Evolutionary conservation across 345 rosid species (phyloP), one percentile per base, ranked within the genome.

Genomic region (Eucalyptus camaldulensis): DNA sequence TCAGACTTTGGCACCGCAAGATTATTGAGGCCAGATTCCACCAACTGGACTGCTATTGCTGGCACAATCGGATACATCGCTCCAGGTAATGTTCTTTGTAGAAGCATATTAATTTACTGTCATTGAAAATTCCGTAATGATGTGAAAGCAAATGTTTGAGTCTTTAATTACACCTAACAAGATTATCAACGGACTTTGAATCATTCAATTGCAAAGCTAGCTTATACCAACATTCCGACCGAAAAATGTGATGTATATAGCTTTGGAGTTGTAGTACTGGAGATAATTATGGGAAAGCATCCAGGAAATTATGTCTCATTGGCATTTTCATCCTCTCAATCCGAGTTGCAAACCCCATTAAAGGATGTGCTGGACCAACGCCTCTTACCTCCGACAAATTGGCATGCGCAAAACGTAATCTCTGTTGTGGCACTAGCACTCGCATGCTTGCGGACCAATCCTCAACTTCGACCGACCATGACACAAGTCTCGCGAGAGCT

Each of bases 31-130:
- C 37, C 72, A 14, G 19, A 65, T 7, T 65, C 37, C 37, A 29
- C 72, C 10, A 65, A 65, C 19, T 65, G 37, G 33, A 65, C 72
- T 13, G 6, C 37, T 29, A 14, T 1, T 13, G 72, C 37, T 2
- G 72, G 37, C 19, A 65, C 72, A 9, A 13, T 40, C 12, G 92
- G 92, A 8, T 91, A 91, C 45, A n/a, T 72, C 40, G 92, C 93
- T 11, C 93, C 92, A 88, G 92, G 92, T 91, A 40, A 27, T 21
- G 6, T 86, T 16, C 2, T 53, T 4, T 13, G 33, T 5, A 29
- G 37, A n/a, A 7, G 19, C 19, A 37, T 40, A 58, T 58, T 58
- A 51, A 51, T 51, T 51, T 51, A 51, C 22, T 40, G 8, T 17
- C 22, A 51, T 51, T 51, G 22, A 22, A 51, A 17, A 3, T 51